phyloP scores from a whole-genome alignment of 2,329 filamentous ascomycete species.

The Dichotomopilus funicola region DNA sequence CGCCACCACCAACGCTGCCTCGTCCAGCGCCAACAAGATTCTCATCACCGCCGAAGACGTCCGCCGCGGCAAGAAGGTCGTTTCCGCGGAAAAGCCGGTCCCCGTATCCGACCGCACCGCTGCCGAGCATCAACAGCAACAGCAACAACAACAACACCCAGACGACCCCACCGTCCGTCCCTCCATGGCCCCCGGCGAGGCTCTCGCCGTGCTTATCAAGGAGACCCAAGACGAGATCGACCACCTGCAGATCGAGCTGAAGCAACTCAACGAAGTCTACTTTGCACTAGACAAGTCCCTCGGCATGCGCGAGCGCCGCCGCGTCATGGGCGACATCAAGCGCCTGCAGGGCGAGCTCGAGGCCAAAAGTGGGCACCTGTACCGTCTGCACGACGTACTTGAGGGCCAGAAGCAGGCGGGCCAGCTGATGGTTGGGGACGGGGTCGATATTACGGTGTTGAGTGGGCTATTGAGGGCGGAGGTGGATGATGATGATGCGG shows the following conservation, averaged over 20 bases:
- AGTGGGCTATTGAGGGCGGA: conserved; percentile 36
- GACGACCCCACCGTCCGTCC: conserved; percentile 57
- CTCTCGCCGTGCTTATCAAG: conserved; percentile 79
- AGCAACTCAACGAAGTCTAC: conserved; percentile 50
- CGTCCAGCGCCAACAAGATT: conserved; percentile 22
- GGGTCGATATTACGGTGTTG: conserved; percentile 58
- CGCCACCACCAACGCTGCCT: neutral
- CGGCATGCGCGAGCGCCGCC: conserved; percentile 57
- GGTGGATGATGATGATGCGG: neutral
- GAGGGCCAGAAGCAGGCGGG: conserved; percentile 68
- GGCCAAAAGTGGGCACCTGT: conserved; percentile 71
- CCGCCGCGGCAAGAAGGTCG: conserved; percentile 45
- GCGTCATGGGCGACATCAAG: conserved; percentile 55
- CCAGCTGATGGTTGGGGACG: conserved; percentile 55
- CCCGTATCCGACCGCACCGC: conserved; percentile 55
- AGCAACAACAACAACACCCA: neutral
- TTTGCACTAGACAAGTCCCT: conserved; percentile 60
- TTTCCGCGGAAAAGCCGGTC: conserved; percentile 57
- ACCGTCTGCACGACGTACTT: conserved; percentile 75
- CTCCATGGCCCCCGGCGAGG: conserved; percentile 61
- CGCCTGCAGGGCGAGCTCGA: conserved; percentile 58
- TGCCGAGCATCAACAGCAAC: neutral
- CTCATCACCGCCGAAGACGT: conserved; percentile 33
- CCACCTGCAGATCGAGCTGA: conserved; percentile 63
- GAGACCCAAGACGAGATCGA: conserved; percentile 71